These are phyloP conservation scores for Dryadomyces quercivorus DNA, from an alignment of 2,329 filamentous ascomycete genomes.

Conservation along the genomic window DNA sequence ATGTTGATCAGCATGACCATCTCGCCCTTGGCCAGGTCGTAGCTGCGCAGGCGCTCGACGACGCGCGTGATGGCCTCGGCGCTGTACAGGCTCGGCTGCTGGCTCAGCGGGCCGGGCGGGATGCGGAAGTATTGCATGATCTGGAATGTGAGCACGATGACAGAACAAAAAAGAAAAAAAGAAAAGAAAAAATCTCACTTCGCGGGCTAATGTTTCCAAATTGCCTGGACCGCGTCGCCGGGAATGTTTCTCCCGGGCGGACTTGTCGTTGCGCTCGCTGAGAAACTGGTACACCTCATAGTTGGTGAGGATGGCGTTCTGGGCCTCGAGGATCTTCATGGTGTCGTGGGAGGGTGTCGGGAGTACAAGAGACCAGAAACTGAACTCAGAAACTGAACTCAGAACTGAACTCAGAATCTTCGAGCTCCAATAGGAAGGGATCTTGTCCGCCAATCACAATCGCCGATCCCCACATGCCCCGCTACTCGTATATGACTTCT, in stretches of 20 bases:
- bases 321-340: constrained; percentile 62
- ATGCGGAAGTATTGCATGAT: constrained; percentile 26
- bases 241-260: constrained; percentile 35
- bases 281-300: constrained; percentile 61
- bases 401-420: too few relatives aligned
- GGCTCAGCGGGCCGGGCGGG: constrained; percentile 41
- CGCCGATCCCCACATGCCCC: background rate
- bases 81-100: constrained; percentile 40
- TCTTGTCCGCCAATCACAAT: background rate
- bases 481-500: background rate
- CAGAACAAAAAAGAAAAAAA: background rate
- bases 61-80: constrained; percentile 39
- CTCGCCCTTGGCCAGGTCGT: constrained; percentile 55
- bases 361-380: too few relatives aligned
- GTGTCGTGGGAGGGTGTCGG: too few relatives aligned
- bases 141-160: constrained; percentile 1
- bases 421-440: background rate
- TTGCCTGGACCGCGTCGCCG: constrained; percentile 43
- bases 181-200: constrained; percentile 18
- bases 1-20: constrained; percentile 57
- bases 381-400: too few relatives aligned
- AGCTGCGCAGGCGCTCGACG: constrained; percentile 41
- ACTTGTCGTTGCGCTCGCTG: constrained; percentile 30
- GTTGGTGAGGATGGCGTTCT: constrained; percentile 59
- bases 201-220: constrained; percentile 45